Evolutionary conservation across 1,139 yeast species (phyloP), one percentile per base, ranked within the genome.

Genomic region (Geotrichum cucujoidarum): DNA sequence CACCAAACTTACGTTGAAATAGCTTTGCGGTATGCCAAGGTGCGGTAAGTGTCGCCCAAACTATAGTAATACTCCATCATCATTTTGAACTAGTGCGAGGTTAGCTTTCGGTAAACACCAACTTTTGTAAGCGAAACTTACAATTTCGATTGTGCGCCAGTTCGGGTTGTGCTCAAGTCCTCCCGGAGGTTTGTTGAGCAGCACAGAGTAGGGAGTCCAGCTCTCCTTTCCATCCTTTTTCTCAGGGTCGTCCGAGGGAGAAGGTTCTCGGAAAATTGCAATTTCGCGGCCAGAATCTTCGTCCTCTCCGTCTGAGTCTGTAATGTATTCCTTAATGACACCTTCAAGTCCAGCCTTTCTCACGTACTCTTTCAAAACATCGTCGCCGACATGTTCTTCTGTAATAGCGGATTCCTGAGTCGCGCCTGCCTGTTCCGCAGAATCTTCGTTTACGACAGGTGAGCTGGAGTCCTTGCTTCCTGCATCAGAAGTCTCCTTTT

Each of bases 11-110:
- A 39, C 43, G 74, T 61, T 2, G 64, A 62, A 33, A 74, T 66
- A 0, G 83, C 84, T 16, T 68, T 63, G 31, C 68, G 62, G 54
- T 80, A 80, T n/a, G 78, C 71, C 41, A 69, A 63, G 1, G 69
- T 67, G 33, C 76, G 65, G 58, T 68, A 77, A 24, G 56, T 57
- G 29, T 75, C 76, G 3, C 76, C 76, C 41, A 64, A 63, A 0
- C 64, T 56, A 35, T 64, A 59, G 48, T 75, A 69, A 40, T 71
- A 68, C 10, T 63, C 57, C n/a, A 68, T 66, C 59, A 78, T 59
- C 43, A 64, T 61, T 4, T 64, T 39, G 17, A 39, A 39, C 43
- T 39, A 25, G n/a, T n/a, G n/a, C n/a, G n/a, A n/a, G n/a, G n/a
- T n/a, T n/a, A n/a, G n/a, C n/a, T n/a, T n/a, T n/a, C n/a, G n/a